Evolutionary conservation across 1,284 basidiomycete species (phyloP), one percentile per base, ranked within the genome.

Genomic region (Ustilago nuda): DNA sequence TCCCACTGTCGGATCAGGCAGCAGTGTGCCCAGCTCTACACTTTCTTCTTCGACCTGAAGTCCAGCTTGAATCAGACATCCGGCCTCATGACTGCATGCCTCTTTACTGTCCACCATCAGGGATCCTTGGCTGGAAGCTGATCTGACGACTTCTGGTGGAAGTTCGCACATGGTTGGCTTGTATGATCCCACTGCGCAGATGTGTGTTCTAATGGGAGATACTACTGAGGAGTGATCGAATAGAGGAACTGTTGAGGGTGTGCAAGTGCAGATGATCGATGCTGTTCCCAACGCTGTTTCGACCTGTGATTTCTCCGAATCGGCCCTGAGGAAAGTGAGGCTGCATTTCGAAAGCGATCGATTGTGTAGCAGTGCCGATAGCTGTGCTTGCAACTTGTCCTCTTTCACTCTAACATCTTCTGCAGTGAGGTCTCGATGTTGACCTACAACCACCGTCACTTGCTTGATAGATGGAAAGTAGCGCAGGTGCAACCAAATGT

Each of bases 121-220:
- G 0, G 35, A 48, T 15, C 36, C 46, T 0, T 19, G 0, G 0
- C 6, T 2, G 2, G 64, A 39, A 1, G 60, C 65, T 1, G 11
- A 1, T 5, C 9, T 27, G 0, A 72, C 36, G 17, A 76, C 23
- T 0, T 11, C 17, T 4, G 55, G 15, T 0, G 68, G 65, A 4
- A 76, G 32, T 45, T 76, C 74, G 50, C 58, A 56, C 74, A 72
- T 76, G 39, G 30, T 13, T 0, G 56, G 67, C 13, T 59, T 76
- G 62, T 72, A 72, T 5, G 59, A 62, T 23, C 72, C 72, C 1
- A 74, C 56, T 0, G 66, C 72, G 11, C 54, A 58, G 8, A 66
- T 36, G 46, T 74, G 72, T 8, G 19, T 56, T 8, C 13, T 36
- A 11, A 8, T n/a, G 3, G 8, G 3, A 15, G 8, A 3, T 6